A percentile compares a stretch with the other conserved stretches of the same genome.
Conservation (phyloP, 768 basidiomycete species). For the Tubosaeta brunneosetosa region DNA sequence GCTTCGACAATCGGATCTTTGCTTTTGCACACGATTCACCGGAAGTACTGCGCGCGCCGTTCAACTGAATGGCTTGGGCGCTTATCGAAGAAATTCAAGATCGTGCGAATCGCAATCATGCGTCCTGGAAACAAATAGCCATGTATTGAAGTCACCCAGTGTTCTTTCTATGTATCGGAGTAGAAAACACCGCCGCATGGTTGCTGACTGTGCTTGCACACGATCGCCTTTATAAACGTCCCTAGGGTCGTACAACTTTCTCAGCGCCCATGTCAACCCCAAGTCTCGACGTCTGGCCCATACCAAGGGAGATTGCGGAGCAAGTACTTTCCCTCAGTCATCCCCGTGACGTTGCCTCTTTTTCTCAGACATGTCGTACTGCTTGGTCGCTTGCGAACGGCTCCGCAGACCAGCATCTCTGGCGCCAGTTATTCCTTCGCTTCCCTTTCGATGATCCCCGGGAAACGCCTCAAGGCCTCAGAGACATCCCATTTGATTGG, state of each 20-base stretch:
- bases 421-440: constrained; percentile 60
- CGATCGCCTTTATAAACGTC: neutral
- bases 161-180: no score
- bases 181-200: neutral
- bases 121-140: no score
- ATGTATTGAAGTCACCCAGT: no score
- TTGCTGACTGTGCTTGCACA: neutral
- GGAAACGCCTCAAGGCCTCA: constrained; percentile 16
- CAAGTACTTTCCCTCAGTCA: constrained; percentile 36
- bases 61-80: no score
- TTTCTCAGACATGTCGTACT: constrained; percentile 52
- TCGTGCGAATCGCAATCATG: no score
- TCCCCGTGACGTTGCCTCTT: constrained; percentile 54
- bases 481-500: constrained; percentile 29
- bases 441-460: constrained; percentile 66
- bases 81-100: no score
- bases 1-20: no score
- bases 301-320: constrained; percentile 55
- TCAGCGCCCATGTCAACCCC: neutral
- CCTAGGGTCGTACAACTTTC: neutral
- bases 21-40: no score
- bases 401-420: constrained; percentile 54
- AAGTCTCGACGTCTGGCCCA: neutral
- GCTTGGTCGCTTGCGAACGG: constrained; percentile 48
- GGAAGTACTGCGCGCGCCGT: no score